phyloP scores from a whole-genome alignment of 2,329 filamentous ascomycete genomes.

The Daldinia sp. region DNA sequence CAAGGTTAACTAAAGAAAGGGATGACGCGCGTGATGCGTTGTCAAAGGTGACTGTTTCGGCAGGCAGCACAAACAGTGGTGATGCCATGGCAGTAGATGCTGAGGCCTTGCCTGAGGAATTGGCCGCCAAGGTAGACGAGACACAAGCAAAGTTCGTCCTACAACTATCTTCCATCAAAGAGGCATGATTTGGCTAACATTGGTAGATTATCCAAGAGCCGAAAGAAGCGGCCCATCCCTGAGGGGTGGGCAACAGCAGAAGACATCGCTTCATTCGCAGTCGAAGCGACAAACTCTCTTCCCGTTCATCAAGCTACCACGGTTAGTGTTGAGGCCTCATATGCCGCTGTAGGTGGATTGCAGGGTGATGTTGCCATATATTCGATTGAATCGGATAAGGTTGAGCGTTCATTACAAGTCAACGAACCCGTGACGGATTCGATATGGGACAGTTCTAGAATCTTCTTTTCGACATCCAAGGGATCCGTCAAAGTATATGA shows the following conservation, averaged over 20 bases:
- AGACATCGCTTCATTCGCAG: conserved; percentile 63
- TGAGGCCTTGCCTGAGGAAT: conserved; percentile 74
- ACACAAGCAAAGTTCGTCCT: conserved; percentile 79
- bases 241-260: conserved; percentile 84
- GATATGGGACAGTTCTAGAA: conserved; percentile 71
- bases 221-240: conserved; percentile 88
- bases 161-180: conserved; percentile 21
- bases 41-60: conserved; percentile 80
- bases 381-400: conserved; percentile 71
- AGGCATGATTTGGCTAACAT: conserved; percentile 21
- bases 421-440: conserved; percentile 73
- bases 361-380: conserved; percentile 79
- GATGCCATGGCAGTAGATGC: conserved; percentile 95
- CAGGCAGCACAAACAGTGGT: conserved; percentile 63
- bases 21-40: conserved; percentile 92
- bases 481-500: conserved; percentile 85
- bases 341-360: conserved; percentile 78
- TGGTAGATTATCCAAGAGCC: conserved; percentile 80
- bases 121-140: conserved; percentile 78
- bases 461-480: conserved; percentile 76
- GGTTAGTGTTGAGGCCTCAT: conserved; percentile 63
- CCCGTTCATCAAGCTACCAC: conserved; percentile 60
- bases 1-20: conserved; percentile 85
- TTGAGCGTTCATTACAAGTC: conserved; percentile 72
- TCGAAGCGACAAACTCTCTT: conserved; percentile 55